These are phyloP conservation scores for Tuber calosporum DNA, from an alignment of 495 filamentous ascomycete species.

Conservation along the genomic window DNA sequence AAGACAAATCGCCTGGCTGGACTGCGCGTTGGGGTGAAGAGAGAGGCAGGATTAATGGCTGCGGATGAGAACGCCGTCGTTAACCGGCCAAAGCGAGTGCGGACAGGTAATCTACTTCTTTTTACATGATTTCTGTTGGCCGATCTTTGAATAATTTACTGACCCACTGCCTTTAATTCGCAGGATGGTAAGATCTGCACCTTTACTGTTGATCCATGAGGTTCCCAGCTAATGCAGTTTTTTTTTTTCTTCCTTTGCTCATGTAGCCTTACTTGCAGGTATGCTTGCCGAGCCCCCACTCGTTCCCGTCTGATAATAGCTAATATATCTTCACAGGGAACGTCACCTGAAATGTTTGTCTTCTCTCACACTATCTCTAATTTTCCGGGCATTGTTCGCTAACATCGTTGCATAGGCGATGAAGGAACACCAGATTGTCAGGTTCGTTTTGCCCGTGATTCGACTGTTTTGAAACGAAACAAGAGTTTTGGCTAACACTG, in stretches of 20 bases:
- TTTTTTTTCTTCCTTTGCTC: slow-evolving; percentile 17
- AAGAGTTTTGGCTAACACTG: not conserved
- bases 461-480: not conserved
- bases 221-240: slow-evolving; percentile 24
- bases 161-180: slow-evolving; percentile 24
- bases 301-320: slow-evolving; percentile 6
- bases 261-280: slow-evolving; percentile 40
- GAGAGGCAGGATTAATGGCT: slow-evolving; percentile 36
- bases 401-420: slow-evolving; percentile 53
- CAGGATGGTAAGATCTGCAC: slow-evolving; percentile 40
- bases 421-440: slow-evolving; percentile 69
- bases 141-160: slow-evolving; percentile 21
- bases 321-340: slow-evolving; percentile 31
- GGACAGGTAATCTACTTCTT: slow-evolving; percentile 39
- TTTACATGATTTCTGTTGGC: slow-evolving; percentile 6
- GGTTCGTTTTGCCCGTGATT: slow-evolving; percentile 16
- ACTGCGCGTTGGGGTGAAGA: slow-evolving; percentile 37
- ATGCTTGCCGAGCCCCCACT: slow-evolving; percentile 11
- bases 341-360: slow-evolving; percentile 58
- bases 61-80: slow-evolving; percentile 37
- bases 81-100: slow-evolving; percentile 43
- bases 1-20: slow-evolving; percentile 29
- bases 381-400: slow-evolving; percentile 21
- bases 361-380: slow-evolving; percentile 1
- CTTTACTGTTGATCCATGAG: slow-evolving; percentile 14